Conservation (phyloP, 495 filamentous ascomycete species). For the Oleoguttula mirabilis region DNA sequence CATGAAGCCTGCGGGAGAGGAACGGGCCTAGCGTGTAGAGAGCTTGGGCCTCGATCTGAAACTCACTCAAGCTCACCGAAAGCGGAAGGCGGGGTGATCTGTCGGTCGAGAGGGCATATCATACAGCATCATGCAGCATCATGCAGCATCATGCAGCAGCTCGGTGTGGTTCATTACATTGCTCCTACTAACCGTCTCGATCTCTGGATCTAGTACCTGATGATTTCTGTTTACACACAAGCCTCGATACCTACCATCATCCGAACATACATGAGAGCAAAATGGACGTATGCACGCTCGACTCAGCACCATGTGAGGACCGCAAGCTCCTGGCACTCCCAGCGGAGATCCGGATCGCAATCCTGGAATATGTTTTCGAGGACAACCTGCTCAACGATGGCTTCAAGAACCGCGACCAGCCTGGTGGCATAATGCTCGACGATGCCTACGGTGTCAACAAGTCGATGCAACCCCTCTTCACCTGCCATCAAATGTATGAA, state of each 20-base stretch:
- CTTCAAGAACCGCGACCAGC: conserved; percentile 7
- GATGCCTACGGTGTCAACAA: conserved; percentile 15
- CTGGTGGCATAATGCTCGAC: conserved; percentile 17
- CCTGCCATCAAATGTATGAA: conserved; percentile 23
- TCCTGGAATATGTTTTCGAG: conserved; percentile 18
- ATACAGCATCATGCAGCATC: too few relatives aligned
- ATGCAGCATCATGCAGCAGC: too few relatives aligned
- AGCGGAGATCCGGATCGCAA: conserved; percentile 14
- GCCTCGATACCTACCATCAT: too few relatives aligned
- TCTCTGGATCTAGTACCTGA: not conserved
- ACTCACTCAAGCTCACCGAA: too few relatives aligned
- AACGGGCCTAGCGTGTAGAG: too few relatives aligned
- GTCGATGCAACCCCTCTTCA: conserved; percentile 17
- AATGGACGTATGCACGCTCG: not conserved
- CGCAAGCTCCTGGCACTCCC: conserved; percentile 13
- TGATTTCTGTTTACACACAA: too few relatives aligned
- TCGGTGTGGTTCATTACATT: too few relatives aligned
- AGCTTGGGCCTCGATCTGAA: too few relatives aligned
- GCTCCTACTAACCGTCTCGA: not conserved
- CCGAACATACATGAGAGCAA: too few relatives aligned
- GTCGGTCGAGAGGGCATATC: too few relatives aligned
- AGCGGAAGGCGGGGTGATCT: too few relatives aligned
- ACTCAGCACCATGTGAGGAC: not conserved
- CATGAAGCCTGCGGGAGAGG: too few relatives aligned
- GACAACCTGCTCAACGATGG: conserved; percentile 1